These are phyloP conservation scores for Hypoxylon rubiginosum DNA, from an alignment of 2,329 filamentous ascomycete genomes.

Conservation along the genomic window DNA sequence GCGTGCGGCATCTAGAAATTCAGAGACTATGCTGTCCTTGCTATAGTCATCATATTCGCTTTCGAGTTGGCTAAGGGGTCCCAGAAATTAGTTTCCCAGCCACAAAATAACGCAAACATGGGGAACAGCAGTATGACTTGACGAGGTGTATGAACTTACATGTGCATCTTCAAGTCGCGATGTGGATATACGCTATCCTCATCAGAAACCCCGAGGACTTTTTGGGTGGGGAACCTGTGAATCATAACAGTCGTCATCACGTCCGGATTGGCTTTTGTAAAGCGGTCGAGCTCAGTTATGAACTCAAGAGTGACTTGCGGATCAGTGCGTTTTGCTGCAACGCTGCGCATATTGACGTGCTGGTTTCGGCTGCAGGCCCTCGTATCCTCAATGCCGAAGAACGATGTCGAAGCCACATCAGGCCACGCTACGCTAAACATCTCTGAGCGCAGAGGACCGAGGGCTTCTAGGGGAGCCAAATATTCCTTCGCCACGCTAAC, in stretches of 20 bases:
- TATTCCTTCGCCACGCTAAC: background rate
- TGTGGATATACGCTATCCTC: conserved; percentile 12
- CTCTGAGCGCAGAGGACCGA: conserved; percentile 6
- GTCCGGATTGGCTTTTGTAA: conserved; percentile 4
- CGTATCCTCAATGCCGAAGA: conserved; percentile 17
- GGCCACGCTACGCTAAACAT: conserved; percentile 15
- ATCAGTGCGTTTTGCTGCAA: conserved; percentile 12
- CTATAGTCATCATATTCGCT: conserved; percentile 11
- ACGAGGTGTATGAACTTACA: conserved; percentile 7
- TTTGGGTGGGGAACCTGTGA: conserved; percentile 16
- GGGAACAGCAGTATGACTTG: background rate
- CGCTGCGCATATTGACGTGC: conserved; percentile 26
- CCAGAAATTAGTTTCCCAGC: background rate
- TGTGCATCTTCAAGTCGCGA: conserved; percentile 25
- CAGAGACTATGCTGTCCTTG: conserved; percentile 10
- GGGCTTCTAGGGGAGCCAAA: conserved; percentile 5
- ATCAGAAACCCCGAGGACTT: conserved; percentile 11
- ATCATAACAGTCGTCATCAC: conserved; percentile 14
- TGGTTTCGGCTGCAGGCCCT: conserved; percentile 20
- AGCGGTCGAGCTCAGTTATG: conserved; percentile 5
- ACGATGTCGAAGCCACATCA: conserved; percentile 15
- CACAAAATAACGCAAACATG: background rate
- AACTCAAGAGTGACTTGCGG: background rate
- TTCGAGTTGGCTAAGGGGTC: conserved; percentile 17
- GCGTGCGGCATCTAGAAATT: conserved; percentile 7